These are phyloP conservation scores for Paspalum vaginatum DNA, from an alignment of 176 grass and related monocot genomes.

Conservation along the genomic window DNA sequence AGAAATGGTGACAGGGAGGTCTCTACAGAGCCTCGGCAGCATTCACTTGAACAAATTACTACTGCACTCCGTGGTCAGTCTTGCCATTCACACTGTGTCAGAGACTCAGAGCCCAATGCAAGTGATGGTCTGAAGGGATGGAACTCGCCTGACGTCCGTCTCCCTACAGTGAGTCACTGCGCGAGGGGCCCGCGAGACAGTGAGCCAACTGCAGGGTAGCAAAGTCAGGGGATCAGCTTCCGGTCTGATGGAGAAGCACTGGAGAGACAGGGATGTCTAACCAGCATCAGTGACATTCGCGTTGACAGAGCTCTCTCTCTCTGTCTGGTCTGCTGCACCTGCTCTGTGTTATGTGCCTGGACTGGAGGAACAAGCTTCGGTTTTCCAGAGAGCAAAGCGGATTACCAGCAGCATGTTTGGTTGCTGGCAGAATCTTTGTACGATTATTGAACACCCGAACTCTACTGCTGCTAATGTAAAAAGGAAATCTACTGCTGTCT, in stretches of 20 bases:
- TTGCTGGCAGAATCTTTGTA: background rate
- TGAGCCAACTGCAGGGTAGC: too few species aligned
- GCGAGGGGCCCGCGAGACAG: too few species aligned
- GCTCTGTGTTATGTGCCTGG: background rate
- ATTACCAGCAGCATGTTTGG: background rate
- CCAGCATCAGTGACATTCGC: background rate
- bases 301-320: background rate
- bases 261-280: conserved; percentile 3
- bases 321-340: background rate
- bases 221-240: background rate
- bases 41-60: background rate
- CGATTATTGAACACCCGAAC: background rate
- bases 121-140: too few species aligned
- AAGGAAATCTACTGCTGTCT: too few species aligned
- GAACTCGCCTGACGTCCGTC: too few species aligned
- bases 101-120: background rate
- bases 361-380: background rate
- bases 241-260: background rate
- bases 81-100: background rate
- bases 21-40: background rate
- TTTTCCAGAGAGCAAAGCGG: background rate
- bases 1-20: background rate
- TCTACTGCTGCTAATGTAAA: background rate
- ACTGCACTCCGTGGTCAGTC: background rate
- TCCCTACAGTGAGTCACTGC: too few species aligned